phyloP scores from a whole-genome alignment of 805 yeast species.

The Lipomyces sp. region DNA sequence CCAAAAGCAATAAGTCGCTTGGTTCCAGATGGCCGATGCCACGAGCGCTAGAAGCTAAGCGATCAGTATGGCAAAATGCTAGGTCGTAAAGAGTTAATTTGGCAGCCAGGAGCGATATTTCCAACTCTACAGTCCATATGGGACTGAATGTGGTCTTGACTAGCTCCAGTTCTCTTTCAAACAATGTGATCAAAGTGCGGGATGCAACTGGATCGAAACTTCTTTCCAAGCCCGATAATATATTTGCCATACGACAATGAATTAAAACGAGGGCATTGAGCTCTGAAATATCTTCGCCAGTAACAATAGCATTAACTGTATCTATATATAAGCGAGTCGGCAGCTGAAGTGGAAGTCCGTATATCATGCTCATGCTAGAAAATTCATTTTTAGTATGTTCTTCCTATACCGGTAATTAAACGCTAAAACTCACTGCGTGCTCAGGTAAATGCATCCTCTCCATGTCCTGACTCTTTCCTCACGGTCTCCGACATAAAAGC shows the following conservation, averaged over 20 bases:
- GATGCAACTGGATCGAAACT: slow-evolving; percentile 7
- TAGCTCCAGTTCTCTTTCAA: slow-evolving; percentile 10
- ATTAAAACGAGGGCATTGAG: slow-evolving; percentile 3
- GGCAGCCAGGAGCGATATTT: slow-evolving; percentile 8
- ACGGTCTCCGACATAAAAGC: not conserved
- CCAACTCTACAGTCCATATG: slow-evolving; percentile 4
- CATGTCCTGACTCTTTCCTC: slow-evolving; percentile 7
- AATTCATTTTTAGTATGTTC: not conserved
- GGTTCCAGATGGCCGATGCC: not conserved
- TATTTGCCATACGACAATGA: slow-evolving; percentile 11
- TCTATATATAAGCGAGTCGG: slow-evolving; percentile 4
- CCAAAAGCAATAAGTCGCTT: slow-evolving; percentile 3
- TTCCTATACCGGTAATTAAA: not conserved
- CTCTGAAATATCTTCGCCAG: slow-evolving; percentile 1
- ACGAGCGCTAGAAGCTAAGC: not conserved
- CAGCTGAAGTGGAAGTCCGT: slow-evolving; percentile 5
- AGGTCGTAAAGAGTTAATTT: not conserved
- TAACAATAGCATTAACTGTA: not conserved
- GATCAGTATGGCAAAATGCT: not conserved
- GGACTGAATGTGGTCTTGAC: not conserved
- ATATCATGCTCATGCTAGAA: slow-evolving; percentile 1
- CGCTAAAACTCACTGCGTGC: slow-evolving; percentile 7
- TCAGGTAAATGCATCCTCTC: slow-evolving; percentile 4
- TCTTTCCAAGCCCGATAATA: slow-evolving; percentile 7
- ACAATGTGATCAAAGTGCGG: not conserved